Base-by-base conservation (phyloP, 352 stramenopile genomes). In the Phytophthora brassicae region DNA sequence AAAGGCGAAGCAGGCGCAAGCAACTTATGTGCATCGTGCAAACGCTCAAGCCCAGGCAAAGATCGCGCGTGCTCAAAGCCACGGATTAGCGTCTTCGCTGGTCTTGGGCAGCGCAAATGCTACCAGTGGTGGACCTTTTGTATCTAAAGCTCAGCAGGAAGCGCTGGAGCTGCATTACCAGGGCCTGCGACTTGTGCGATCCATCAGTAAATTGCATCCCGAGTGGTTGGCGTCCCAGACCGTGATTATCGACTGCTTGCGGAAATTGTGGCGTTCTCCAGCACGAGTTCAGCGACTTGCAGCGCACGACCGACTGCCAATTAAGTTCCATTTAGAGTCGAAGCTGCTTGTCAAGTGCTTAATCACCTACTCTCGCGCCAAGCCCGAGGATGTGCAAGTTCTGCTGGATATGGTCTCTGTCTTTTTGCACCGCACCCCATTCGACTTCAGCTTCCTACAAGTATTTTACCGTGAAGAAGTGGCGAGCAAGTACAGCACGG, bases 381-480 rank as follows among this genome's bases (percentile, higher is more conserved):
- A 97, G 66, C 87, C 88, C n/a, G 84, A 96, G 22, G 95, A 99
- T 62, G 89, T 98, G 2, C 94, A 98, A 72, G 82, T 99, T 36
- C 75, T 99, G 36, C 89, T 99, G 60, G 97, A 99, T 38, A 87
- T 99, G 72, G 77, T 99, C 6, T 84, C 83, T 1, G 92, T 98
- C 14, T 98, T 98, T 59, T 53, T 98, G 38, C 90, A 99, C 51
- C 94, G 86, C 28, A 94, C 86, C 28, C 88, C 88, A 8, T 87
- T 97, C 43, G 96, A 99, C 70, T 99, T 98, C 54, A 94, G 83
- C 22, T 98, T 99, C 49, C 68, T 99, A 6, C 79, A 97, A 47
- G 56, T 80, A 0, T 98, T 97, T 58, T 96, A 90, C 54, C 79
- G 78, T 29, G 74, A 94, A 33, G 86, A 97, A 50, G 88, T 97